These are phyloP conservation scores for Marchantia paleacea DNA, from an alignment of 225 moss, liverwort and hornwort species.

Conservation along the genomic window DNA sequence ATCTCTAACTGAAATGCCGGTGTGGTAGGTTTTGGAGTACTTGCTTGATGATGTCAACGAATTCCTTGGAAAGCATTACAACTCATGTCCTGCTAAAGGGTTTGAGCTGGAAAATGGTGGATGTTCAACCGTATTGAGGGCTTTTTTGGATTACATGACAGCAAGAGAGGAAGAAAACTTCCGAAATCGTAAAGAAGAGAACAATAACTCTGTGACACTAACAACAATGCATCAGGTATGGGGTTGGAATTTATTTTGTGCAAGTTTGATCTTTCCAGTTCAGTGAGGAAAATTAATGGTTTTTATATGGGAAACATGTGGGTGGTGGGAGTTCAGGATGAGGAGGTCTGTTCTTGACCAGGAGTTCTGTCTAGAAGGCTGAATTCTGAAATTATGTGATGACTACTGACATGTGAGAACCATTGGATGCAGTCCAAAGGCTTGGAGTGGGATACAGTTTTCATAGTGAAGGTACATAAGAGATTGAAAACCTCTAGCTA, in stretches of 20 bases:
- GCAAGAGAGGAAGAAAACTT: slow-evolving; percentile 81
- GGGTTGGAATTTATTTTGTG: background rate
- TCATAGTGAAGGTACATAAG: slow-evolving; percentile 75
- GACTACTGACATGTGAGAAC: slow-evolving; percentile 1
- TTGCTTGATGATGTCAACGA: slow-evolving; percentile 84
- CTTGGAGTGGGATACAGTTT: slow-evolving; percentile 96
- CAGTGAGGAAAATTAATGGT: too few relatives aligned
- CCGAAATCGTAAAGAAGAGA: slow-evolving; percentile 62
- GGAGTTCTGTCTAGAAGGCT: background rate
- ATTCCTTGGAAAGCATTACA: slow-evolving; percentile 65
- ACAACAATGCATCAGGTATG: slow-evolving; percentile 95
- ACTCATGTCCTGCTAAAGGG: slow-evolving; percentile 26
- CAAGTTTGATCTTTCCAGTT: background rate
- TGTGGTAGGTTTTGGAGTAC: slow-evolving; percentile 64
- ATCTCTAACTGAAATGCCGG: background rate
- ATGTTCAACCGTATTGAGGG: slow-evolving; percentile 61
- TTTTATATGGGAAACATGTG: too few relatives aligned
- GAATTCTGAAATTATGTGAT: background rate
- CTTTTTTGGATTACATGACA: slow-evolving; percentile 75
- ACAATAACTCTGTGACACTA: slow-evolving; percentile 78
- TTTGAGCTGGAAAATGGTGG: slow-evolving; percentile 41
- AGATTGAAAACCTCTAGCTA: background rate
- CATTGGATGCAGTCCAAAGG: slow-evolving; percentile 80
- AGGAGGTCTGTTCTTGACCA: background rate
- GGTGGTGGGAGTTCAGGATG: background rate